phyloP scores from a whole-genome alignment of 1,139 yeast genomes.

The Lodderomyces pseudojiufengensis region DNA sequence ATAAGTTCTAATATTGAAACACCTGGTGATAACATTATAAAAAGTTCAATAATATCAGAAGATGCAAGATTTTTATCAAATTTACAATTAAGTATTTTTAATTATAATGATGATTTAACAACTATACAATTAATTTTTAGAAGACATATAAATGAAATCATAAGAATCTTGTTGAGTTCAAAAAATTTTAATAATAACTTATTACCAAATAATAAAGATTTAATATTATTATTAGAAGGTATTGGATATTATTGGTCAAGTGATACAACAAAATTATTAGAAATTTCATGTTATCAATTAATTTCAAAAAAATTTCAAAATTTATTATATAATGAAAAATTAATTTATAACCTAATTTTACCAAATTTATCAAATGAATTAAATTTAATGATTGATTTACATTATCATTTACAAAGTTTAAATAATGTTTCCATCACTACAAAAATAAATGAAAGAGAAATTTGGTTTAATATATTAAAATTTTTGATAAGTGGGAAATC shows the following conservation, averaged over 20 bases:
- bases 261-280: conserved; percentile 40
- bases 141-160: conserved; percentile 45
- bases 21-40: conserved; percentile 12
- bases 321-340: conserved; percentile 31
- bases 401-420: conserved; percentile 40
- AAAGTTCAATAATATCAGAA: conserved; percentile 41
- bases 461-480: conserved; percentile 46
- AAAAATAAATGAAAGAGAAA: conserved; percentile 31
- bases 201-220: conserved; percentile 16
- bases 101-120: conserved; percentile 47
- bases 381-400: conserved; percentile 43
- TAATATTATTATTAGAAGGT: conserved; percentile 38
- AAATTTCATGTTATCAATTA: conserved; percentile 42
- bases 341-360: conserved; percentile 32
- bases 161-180: conserved; percentile 38
- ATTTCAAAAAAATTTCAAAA: conserved; percentile 37
- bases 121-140: conserved; percentile 46
- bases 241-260: conserved; percentile 45
- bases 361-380: conserved; percentile 42
- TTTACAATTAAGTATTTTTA: conserved; percentile 41
- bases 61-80: conserved; percentile 47
- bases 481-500: conserved; percentile 45
- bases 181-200: conserved; percentile 30
- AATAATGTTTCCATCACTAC: conserved; percentile 17
- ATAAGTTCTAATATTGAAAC: conserved; percentile 22